Evolutionary conservation across 768 basidiomycete genomes (phyloP).

Genomic region (Trametes elegans): DNA sequence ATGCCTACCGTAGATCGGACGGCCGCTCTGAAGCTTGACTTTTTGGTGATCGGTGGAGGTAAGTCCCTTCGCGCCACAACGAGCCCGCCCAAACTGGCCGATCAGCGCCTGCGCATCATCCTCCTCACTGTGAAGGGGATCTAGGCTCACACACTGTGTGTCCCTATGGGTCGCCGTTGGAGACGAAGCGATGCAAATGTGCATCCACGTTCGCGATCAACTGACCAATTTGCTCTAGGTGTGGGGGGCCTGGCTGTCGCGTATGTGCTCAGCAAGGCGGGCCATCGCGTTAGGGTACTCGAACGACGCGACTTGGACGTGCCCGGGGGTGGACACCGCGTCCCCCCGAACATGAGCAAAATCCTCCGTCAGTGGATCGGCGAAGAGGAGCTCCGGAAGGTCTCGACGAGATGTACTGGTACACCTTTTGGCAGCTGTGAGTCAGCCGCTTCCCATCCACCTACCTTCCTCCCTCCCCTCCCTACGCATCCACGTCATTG

Average conservation of each 20-base stretch:
- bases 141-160: background rate
- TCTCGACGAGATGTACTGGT: conserved; percentile 35
- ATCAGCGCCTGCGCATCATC: conserved; percentile 7
- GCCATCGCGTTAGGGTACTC: conserved; percentile 59
- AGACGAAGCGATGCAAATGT: background rate
- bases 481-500: too few relatives aligned
- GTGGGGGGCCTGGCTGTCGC: conserved; percentile 58
- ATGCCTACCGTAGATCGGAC: conserved; percentile 24
- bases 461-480: background rate
- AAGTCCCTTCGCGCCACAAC: conserved; percentile 14
- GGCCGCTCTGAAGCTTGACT: conserved; percentile 36
- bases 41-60: conserved; percentile 50
- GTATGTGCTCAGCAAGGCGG: conserved; percentile 50
- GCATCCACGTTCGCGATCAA: background rate
- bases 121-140: background rate
- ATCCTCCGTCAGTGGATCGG: conserved; percentile 57
- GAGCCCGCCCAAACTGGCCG: background rate
- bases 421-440: conserved; percentile 35
- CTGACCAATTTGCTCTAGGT: conserved; percentile 24
- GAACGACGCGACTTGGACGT: conserved; percentile 45
- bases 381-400: conserved; percentile 39
- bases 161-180: background rate
- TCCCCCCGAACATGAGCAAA: conserved; percentile 59
- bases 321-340: conserved; percentile 41
- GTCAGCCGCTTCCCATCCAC: conserved; percentile 21